Percentiles rank a stretch among this genome's conserved stretches.
Conservation (phyloP, 1,139 yeast species). For the Saccharomycopsis hybrid region DNA sequence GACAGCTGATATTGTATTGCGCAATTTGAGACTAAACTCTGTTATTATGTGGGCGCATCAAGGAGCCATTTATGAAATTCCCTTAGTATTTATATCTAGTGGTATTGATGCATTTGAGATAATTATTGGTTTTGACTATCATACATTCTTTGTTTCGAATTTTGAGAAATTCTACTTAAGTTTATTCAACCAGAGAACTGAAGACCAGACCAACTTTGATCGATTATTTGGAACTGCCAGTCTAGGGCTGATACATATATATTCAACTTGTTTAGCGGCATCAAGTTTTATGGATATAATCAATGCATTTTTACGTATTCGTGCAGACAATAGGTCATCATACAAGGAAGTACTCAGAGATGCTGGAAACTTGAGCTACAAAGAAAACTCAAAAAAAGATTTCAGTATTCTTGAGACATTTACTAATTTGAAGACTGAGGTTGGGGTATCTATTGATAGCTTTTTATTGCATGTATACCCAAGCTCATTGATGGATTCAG, state of each 20-base stretch:
- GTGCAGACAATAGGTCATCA: constrained; percentile 64
- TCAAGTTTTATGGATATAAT: constrained; percentile 75
- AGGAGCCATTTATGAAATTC: constrained; percentile 45
- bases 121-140: constrained; percentile 75
- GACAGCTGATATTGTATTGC: constrained; percentile 57
- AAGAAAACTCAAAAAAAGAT: constrained; percentile 23
- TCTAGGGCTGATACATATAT: constrained; percentile 52
- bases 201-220: constrained; percentile 43
- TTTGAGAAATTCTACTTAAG: constrained; percentile 46
- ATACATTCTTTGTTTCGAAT: constrained; percentile 64
- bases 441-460: constrained; percentile 52
- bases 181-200: constrained; percentile 62
- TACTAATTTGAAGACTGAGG: constrained; percentile 42
- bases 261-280: constrained; percentile 77
- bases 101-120: constrained; percentile 51
- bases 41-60: constrained; percentile 64
- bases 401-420: constrained; percentile 35
- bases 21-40: constrained; percentile 50
- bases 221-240: constrained; percentile 52
- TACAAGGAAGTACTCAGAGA: constrained; percentile 68
- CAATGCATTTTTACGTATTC: constrained; percentile 63
- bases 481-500: constrained; percentile 65
- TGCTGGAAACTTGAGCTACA: constrained; percentile 9
- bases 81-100: constrained; percentile 58
- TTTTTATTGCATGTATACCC: constrained; percentile 67